Base-by-base conservation (phyloP, 495 filamentous ascomycete genomes). In the Lophiotrema nucula region DNA sequence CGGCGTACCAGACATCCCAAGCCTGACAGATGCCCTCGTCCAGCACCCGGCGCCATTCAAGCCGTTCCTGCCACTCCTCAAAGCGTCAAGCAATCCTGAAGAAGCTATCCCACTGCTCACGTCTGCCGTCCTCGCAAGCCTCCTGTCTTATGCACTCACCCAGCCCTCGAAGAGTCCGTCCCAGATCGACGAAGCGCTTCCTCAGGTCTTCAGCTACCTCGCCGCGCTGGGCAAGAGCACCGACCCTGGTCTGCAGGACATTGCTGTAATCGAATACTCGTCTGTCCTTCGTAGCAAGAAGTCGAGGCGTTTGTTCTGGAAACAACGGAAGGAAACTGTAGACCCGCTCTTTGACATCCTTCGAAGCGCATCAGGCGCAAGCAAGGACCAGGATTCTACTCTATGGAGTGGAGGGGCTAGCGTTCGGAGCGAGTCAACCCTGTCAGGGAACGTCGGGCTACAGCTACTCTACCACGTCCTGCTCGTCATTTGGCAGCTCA, bases 401-500 rank as follows among this genome's bases (percentile, higher is more conserved):
- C 81, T 88, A 26, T 82, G 82, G 80, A 87, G 84, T 53, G 79
- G 79, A 42, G 76, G 81, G 10, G 79, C 77, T 35, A 64, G 59
- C 46, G 73, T 78, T 43, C 76, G 79, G 45, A 80, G 70, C 59
- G 77, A 75, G 38, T 89, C 90, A 67, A 80, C 82, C 16, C 68
- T 95, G 37, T 80, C 85, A 41, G 89, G 91, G 45, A 89, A 89
- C 15, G 88, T 99, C 47, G 89, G 92, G 15, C 75, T 99, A 13
- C 95, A 99, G 67, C 83, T 97, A 37, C 79, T 99, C 23, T 99
- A 99, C 69, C 90, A 96, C 62, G 88, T 96, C 19, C 79, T 99
- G 27, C 75, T 99, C 33, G 89, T 91, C 13, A 70, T 97, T 21
- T 99, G 95, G 95, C 90, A 97, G 75, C 77, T 97, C 47, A 93